phyloP scores from a whole-genome alignment of 106 monocot species.

The Acorus gramineus region DNA sequence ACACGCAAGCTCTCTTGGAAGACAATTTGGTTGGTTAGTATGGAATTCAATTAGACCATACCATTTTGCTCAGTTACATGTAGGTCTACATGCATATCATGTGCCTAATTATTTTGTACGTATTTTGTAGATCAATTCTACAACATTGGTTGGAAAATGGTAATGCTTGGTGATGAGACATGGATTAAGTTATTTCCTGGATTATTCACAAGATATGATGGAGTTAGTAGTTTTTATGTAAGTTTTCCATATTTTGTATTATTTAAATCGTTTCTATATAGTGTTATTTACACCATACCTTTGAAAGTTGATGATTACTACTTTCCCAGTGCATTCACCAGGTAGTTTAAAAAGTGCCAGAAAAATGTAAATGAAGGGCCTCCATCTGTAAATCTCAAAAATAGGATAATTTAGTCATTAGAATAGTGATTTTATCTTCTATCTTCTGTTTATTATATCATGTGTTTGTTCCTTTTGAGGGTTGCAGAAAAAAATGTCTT shows the following conservation, averaged over 20 bases:
- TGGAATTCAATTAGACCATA: background rate
- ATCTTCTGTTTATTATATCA: too few species aligned
- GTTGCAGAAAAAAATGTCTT: too few species aligned
- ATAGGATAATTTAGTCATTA: too few species aligned
- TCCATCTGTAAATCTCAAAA: too few species aligned
- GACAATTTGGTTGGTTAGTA: constrained; percentile 90
- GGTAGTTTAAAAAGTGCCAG: too few species aligned
- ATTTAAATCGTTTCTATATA: background rate
- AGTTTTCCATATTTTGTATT: constrained; percentile 15
- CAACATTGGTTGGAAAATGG: constrained; percentile 73
- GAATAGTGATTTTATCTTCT: too few species aligned
- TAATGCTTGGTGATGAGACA: constrained; percentile 96
- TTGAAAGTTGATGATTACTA: too few species aligned
- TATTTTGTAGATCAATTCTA: constrained; percentile 64
- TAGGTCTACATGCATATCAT: too few species aligned
- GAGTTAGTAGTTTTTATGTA: constrained; percentile 97
- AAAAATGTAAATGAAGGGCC: too few species aligned
- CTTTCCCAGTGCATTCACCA: too few species aligned
- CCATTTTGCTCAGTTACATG: background rate
- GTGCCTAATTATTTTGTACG: too few species aligned
- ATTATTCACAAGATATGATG: constrained; percentile 88
- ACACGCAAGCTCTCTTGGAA: constrained; percentile 78
- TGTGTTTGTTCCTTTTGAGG: too few species aligned
- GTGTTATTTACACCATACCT: background rate
- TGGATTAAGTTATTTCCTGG: constrained; percentile 94